Percentiles rank a stretch among this genome's conserved stretches.
Evolutionary conservation across 139 green algal species (phyloP).

Genomic region (Eudorina sp.): DNA sequence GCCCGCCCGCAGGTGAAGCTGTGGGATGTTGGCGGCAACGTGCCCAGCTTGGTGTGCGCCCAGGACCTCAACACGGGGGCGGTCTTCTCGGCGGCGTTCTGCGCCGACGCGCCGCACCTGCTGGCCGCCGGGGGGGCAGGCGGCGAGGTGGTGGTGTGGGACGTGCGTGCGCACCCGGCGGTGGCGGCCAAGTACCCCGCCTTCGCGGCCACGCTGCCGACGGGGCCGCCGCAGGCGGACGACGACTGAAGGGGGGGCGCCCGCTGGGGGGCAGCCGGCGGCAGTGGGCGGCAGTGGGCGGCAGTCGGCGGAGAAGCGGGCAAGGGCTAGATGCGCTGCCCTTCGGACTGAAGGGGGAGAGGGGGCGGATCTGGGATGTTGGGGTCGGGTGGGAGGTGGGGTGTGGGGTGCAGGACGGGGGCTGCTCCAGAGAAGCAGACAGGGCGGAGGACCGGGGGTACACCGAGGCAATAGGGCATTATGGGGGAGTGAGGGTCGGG

Average conservation of each 20-base stretch:
- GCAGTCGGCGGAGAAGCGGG: no score
- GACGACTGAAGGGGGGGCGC: background rate
- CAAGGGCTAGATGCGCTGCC: no score
- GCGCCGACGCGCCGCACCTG: constrained; percentile 75
- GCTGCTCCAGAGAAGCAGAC: no score
- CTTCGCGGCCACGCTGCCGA: constrained; percentile 32
- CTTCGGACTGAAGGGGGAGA: no score
- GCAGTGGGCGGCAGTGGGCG: no score
- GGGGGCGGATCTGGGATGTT: no score
- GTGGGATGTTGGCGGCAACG: constrained; percentile 82
- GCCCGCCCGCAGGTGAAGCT: constrained; percentile 84
- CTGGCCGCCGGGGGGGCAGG: constrained; percentile 89
- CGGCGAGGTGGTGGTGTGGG: constrained; percentile 88
- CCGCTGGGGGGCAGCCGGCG: no score
- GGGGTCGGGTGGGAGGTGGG: no score
- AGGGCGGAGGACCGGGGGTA: no score
- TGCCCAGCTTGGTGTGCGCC: constrained; percentile 75
- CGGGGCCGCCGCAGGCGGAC: background rate
- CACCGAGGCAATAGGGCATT: no score
- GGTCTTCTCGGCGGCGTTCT: constrained; percentile 83
- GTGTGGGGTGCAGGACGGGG: no score
- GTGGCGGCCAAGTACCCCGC: constrained; percentile 63
- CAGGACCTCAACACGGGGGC: constrained; percentile 85
- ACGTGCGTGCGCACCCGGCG: constrained; percentile 64
- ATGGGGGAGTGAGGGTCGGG: no score